phyloP scores from a whole-genome alignment of 768 basidiomycete genomes.

The Termitomyces sp. region DNA sequence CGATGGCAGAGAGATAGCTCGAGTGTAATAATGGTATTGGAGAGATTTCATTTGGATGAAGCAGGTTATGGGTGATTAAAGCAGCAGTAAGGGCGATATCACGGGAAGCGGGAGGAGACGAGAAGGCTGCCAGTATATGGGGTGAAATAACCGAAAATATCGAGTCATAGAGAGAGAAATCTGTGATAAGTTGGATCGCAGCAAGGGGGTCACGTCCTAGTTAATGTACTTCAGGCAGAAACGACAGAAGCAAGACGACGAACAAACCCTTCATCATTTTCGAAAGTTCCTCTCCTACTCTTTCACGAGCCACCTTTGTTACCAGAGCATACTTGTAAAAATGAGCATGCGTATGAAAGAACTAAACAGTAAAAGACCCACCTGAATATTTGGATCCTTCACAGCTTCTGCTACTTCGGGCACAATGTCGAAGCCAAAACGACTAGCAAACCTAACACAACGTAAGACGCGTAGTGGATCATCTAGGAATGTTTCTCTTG shows the following conservation, averaged over 20 bases:
- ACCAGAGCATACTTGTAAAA: constrained; percentile 54
- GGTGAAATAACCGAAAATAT: constrained; percentile 57
- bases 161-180: constrained; percentile 63
- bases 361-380: constrained; percentile 16
- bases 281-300: constrained; percentile 86
- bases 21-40: constrained; percentile 43
- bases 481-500: constrained; percentile 84
- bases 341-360: neutral
- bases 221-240: neutral
- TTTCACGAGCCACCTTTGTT: constrained; percentile 83
- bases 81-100: constrained; percentile 48
- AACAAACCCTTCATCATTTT: constrained; percentile 88
- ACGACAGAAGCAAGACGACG: neutral
- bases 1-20: constrained; percentile 33
- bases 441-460: constrained; percentile 86
- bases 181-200: constrained; percentile 70
- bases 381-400: constrained; percentile 59
- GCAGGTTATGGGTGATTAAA: constrained; percentile 50
- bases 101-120: constrained; percentile 33
- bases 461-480: constrained; percentile 93
- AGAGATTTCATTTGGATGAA: constrained; percentile 23
- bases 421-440: constrained; percentile 81
- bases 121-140: constrained; percentile 37
- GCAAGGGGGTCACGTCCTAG: constrained; percentile 71
- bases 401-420: constrained; percentile 61